Percentiles rank a stretch among this genome's conserved stretches.
Conservation (phyloP, 176 grass and related monocot species). For the Musa schizocarpa region DNA sequence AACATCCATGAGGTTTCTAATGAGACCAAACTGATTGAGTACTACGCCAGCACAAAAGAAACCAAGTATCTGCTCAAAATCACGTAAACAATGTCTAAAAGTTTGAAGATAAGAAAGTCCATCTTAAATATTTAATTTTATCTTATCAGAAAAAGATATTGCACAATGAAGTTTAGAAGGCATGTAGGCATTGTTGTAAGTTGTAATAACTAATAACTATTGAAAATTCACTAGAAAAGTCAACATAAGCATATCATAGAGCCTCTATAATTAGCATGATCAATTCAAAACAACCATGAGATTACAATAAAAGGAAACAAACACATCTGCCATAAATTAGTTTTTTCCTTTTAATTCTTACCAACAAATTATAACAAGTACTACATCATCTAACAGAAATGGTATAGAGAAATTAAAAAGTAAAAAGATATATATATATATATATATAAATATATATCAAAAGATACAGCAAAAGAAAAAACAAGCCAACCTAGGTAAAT, state of each 20-base stretch:
- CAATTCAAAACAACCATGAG: background rate
- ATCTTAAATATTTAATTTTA: background rate
- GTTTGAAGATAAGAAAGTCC: background rate
- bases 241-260: too few species aligned
- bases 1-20: slow-evolving; percentile 94
- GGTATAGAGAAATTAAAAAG: background rate
- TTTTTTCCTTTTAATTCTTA: background rate
- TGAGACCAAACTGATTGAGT: slow-evolving; percentile 95
- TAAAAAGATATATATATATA: background rate
- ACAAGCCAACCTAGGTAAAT: background rate
- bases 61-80: slow-evolving; percentile 66
- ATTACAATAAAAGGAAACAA: too few species aligned
- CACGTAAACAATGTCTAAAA: background rate
- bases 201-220: too few species aligned
- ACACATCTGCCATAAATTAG: too few species aligned
- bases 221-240: too few species aligned
- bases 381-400: background rate
- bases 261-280: background rate
- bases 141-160: background rate
- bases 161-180: too few species aligned
- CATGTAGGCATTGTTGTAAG: too few species aligned
- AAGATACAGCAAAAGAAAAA: background rate
- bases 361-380: background rate
- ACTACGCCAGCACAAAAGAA: slow-evolving; percentile 94
- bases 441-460: background rate